Evolutionary conservation across 2,329 filamentous ascomycete species (phyloP), one percentile per base, ranked within the genome.

Genomic region (Chaetomiaceae sp.): DNA sequence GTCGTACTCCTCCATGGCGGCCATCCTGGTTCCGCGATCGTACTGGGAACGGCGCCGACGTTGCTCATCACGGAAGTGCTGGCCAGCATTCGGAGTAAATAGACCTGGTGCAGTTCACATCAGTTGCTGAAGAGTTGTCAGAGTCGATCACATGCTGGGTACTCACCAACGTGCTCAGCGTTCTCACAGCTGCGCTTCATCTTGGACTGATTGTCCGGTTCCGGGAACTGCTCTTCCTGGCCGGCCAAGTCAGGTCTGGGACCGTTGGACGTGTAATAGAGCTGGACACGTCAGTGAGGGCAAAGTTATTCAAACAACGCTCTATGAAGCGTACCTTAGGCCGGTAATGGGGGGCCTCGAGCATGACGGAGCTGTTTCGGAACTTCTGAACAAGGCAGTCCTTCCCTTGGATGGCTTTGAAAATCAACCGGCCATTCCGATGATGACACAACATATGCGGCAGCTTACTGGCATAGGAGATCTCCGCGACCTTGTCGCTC

Each of bases 361-460:
- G 73, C 88, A 97, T 96, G 24, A 98, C 89, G 0, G 88, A 91
- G 32, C 88, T 95, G 69, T 98, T 98, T 29, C 93, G 83, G 61
- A 98, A 98, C 62, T 97, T 96, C 64, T 94, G 86, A 6, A 96
- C 80, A 0, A 97, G 74, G 53, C 88, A 91, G 60, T 95, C 89
- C 53, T 85, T 84, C 37, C 93, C 93, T 70, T 98, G 93, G 49
- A 95, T 91, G 11, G 90, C 86, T 89, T 47, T 34, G 39, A 17
- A 11, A 9, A 51, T 60, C 33, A 56, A 46, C 42, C 41, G 70
- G 45, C 8, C 39, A 69, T 60, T 38, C 53, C 44, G 10, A 18
- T 22, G 22, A 26, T 26, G 40, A 3, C 12, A 6, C 26, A 6
- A 26, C 10, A 6, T 29, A 7, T 20, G 17, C 20, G 19, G 15